Percentiles rank a stretch among this genome's conserved stretches.
These are phyloP conservation scores for Pseudogymnoascus sp. DNA, from an alignment of 2,329 filamentous ascomycete genomes.

Conservation along the genomic window DNA sequence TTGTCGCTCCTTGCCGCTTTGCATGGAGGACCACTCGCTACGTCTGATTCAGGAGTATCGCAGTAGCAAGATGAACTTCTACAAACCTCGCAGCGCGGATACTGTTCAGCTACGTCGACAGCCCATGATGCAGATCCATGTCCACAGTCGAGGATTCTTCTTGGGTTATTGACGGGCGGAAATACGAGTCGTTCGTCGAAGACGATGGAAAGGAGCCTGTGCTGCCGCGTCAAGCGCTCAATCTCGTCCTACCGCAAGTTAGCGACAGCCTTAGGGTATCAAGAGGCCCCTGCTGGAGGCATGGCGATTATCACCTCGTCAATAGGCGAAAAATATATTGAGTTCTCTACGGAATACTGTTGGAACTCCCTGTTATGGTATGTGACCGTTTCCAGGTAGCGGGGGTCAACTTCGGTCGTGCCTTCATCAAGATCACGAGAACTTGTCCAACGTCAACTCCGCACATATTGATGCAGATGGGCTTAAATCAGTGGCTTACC, in stretches of 20 bases:
- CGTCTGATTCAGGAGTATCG: not conserved
- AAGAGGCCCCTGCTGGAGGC: slow-evolving; percentile 1
- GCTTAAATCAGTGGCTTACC: not conserved
- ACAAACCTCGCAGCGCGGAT: slow-evolving; percentile 58
- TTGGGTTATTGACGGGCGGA: slow-evolving; percentile 52
- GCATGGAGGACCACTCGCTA: not conserved
- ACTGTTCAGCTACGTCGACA: slow-evolving; percentile 55
- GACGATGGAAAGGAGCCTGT: slow-evolving; percentile 53
- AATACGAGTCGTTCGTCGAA: slow-evolving; percentile 65
- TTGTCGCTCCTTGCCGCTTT: not conserved
- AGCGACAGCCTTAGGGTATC: slow-evolving; percentile 9
- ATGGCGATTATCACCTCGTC: slow-evolving; percentile 53
- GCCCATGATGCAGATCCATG: slow-evolving; percentile 68
- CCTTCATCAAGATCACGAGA: slow-evolving; percentile 36
- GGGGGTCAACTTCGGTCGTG: slow-evolving; percentile 47
- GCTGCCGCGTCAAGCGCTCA: slow-evolving; percentile 56
- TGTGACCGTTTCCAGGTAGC: slow-evolving; percentile 50
- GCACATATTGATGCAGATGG: slow-evolving; percentile 8
- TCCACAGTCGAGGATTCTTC: slow-evolving; percentile 63
- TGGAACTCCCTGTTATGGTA: slow-evolving; percentile 61
- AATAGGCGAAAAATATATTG: slow-evolving; percentile 59
- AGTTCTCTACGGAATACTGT: slow-evolving; percentile 56
- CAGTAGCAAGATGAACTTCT: not conserved
- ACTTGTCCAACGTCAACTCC: slow-evolving; percentile 22
- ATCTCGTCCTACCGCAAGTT: slow-evolving; percentile 51